A percentile compares a stretch with the other conserved stretches of the same genome.
Conservation (phyloP, 1,284 basidiomycete species). For the Pascua sp. region DNA sequence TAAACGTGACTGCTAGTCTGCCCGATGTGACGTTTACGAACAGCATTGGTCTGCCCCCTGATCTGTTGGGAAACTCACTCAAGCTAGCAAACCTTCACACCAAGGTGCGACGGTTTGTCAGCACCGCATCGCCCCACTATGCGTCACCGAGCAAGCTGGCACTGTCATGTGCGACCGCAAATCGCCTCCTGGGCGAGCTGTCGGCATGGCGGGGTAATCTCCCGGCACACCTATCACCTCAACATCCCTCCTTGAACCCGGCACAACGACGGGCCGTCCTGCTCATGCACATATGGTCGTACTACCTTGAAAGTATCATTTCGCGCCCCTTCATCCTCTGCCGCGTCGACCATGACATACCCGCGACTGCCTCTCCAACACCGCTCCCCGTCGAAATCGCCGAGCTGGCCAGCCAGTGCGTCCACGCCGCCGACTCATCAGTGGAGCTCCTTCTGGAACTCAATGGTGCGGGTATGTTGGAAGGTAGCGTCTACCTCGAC, state of each 20-base stretch:
- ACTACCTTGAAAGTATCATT: constrained; percentile 18
- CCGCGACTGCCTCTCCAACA: background rate
- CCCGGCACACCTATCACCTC: constrained; percentile 6
- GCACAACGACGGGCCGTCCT: constrained; percentile 9
- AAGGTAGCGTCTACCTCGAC: constrained; percentile 18
- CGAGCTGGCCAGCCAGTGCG: constrained; percentile 3
- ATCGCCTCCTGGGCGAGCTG: constrained; percentile 11
- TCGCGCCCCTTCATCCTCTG: constrained; percentile 19
- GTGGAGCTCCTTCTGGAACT: constrained; percentile 5
- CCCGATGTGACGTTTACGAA: constrained; percentile 16
- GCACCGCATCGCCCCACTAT: constrained; percentile 12
- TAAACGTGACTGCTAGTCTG: constrained; percentile 10
- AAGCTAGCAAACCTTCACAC: constrained; percentile 9
- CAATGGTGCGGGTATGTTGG: constrained; percentile 3
- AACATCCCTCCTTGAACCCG: constrained; percentile 2
- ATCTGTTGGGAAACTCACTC: constrained; percentile 13
- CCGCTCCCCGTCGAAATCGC: too few species aligned
- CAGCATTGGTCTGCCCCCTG: constrained; percentile 10
- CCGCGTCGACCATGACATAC: constrained; percentile 13
- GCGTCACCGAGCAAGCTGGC: constrained; percentile 3
- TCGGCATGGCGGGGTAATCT: constrained; percentile 12
- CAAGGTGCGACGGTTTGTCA: constrained; percentile 15
- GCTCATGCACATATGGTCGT: constrained; percentile 11
- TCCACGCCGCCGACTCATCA: constrained; percentile 12
- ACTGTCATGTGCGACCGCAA: background rate